Conservation (phyloP, 2,329 filamentous ascomycete species). For the Furcasterigmium furcatum region DNA sequence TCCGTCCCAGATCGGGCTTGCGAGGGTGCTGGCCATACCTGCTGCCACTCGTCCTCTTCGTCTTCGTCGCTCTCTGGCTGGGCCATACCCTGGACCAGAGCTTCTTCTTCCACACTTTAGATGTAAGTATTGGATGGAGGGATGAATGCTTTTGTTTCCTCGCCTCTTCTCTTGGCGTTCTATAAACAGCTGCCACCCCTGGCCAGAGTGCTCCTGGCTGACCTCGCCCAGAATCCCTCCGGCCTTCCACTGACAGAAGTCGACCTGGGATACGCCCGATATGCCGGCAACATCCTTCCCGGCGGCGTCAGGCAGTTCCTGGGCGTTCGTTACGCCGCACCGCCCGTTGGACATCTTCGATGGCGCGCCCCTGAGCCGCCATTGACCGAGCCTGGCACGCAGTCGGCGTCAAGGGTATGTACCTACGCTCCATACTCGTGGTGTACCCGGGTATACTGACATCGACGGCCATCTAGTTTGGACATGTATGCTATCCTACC, state of each 20-base stretch:
- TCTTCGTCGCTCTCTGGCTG: neutral
- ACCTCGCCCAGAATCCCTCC: slow-evolving; percentile 1
- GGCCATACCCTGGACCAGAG: neutral
- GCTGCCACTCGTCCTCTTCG: neutral
- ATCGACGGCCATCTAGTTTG: slow-evolving; percentile 29
- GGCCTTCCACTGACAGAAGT: slow-evolving; percentile 15
- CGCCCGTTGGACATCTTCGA: slow-evolving; percentile 46
- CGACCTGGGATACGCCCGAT: slow-evolving; percentile 42
- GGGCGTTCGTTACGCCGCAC: slow-evolving; percentile 47
- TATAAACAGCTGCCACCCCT: too few species aligned
- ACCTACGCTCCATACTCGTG: neutral
- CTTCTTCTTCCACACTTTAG: neutral
- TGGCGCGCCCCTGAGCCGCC: slow-evolving; percentile 48
- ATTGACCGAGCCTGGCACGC: slow-evolving; percentile 21
- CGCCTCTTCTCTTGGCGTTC: neutral
- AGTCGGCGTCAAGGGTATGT: slow-evolving; percentile 32
- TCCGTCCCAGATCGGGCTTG: neutral
- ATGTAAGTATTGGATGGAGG: neutral
- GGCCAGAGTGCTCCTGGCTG: too few species aligned
- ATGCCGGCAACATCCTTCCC: slow-evolving; percentile 32
- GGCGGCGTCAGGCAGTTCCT: slow-evolving; percentile 41
- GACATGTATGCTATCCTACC: slow-evolving; percentile 39
- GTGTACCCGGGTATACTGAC: neutral
- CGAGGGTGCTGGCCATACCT: neutral
- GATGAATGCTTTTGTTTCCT: too few species aligned